Evolutionary conservation across 1,139 yeast species (phyloP).

Genomic region (Torulaspora globosa): DNA sequence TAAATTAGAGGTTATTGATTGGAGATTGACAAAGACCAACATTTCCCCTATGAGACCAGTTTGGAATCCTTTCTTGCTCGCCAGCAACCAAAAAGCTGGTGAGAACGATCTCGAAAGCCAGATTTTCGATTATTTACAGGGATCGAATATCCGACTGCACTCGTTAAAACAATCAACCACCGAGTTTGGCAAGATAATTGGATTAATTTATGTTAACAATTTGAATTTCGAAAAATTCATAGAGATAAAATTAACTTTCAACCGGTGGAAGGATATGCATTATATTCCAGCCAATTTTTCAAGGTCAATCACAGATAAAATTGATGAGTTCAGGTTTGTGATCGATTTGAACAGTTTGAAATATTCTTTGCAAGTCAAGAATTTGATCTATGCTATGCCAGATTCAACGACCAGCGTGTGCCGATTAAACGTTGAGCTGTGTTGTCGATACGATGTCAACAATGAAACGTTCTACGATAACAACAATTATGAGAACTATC

Average conservation of each 20-base stretch:
- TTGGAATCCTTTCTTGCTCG: conserved; percentile 12
- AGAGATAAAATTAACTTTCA: conserved; percentile 34
- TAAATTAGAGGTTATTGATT: conserved; percentile 15
- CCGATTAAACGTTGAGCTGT: conserved; percentile 27
- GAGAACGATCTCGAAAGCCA: conserved; percentile 15
- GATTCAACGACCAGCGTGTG: conserved; percentile 16
- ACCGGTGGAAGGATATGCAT: conserved; percentile 34
- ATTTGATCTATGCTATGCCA: conserved; percentile 21
- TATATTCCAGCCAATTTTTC: conserved; percentile 30
- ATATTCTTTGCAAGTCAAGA: conserved; percentile 33
- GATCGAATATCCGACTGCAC: conserved; percentile 31
- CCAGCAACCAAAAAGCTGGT: background rate
- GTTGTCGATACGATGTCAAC: conserved; percentile 34
- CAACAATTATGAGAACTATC: conserved; percentile 33
- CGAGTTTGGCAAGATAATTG: conserved; percentile 22
- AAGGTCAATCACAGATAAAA: conserved; percentile 25
- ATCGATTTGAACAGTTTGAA: conserved; percentile 31
- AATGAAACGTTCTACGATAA: conserved; percentile 35
- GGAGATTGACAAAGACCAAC: conserved; percentile 15
- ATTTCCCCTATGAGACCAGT: conserved; percentile 8
- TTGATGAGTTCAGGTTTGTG: conserved; percentile 32
- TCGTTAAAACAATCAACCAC: conserved; percentile 16
- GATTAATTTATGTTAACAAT: conserved; percentile 31
- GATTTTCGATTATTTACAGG: conserved; percentile 21
- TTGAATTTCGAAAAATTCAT: conserved; percentile 33